Percentiles rank a stretch among this genome's conserved stretches.
Conservation (phyloP, 2,329 filamentous ascomycete genomes). For the Calonectria montana region DNA sequence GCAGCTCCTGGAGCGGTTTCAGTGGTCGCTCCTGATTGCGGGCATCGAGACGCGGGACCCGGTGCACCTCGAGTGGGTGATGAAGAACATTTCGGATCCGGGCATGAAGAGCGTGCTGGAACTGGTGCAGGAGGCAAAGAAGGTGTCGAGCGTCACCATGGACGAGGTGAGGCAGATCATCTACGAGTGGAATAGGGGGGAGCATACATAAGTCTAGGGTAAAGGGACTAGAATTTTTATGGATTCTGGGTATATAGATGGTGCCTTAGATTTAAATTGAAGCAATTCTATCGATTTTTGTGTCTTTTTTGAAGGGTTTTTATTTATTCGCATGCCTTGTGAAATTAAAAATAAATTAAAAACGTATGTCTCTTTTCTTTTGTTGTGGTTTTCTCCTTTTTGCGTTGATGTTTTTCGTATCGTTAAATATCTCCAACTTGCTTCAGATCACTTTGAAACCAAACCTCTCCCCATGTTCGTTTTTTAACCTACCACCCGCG, state of each 20-base stretch:
- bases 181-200: not conserved
- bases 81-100: conserved; percentile 33
- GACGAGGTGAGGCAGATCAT: conserved; percentile 2
- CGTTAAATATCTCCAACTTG: no score
- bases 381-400: not conserved
- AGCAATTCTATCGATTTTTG: not conserved
- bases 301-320: not conserved
- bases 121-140: conserved; percentile 19
- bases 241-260: not conserved
- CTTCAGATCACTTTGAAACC: no score
- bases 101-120: conserved; percentile 29
- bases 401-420: no score
- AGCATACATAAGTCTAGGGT: not conserved
- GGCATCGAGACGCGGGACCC: conserved; percentile 34
- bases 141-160: not conserved
- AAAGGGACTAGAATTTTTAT: not conserved
- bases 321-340: no score
- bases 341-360: no score
- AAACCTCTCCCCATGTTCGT: no score
- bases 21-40: conserved; percentile 30
- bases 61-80: conserved; percentile 32
- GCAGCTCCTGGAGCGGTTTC: conserved; percentile 24
- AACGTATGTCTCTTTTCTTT: no score
- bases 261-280: not conserved
- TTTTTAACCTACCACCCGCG: not conserved